phyloP scores from a whole-genome alignment of 768 basidiomycete genomes.

The Kwoniella sp. region DNA sequence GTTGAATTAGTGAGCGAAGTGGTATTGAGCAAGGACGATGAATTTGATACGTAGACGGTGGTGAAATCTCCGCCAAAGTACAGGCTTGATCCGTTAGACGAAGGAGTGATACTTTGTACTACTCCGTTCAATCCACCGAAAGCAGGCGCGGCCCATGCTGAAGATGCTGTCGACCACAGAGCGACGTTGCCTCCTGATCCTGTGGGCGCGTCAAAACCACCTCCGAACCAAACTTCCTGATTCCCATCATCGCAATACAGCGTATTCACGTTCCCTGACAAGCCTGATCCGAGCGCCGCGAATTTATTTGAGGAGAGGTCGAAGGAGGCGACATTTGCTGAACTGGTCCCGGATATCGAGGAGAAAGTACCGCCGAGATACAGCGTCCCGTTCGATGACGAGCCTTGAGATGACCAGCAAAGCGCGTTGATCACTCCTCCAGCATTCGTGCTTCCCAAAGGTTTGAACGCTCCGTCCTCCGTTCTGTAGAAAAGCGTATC shows the following conservation, averaged over 20 bases:
- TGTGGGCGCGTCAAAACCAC: slow-evolving; percentile 42
- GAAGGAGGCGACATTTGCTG: slow-evolving; percentile 78
- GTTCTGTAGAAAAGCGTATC: slow-evolving; percentile 69
- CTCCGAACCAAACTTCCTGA: slow-evolving; percentile 54
- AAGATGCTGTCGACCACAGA: slow-evolving; percentile 45
- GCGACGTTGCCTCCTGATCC: slow-evolving; percentile 52
- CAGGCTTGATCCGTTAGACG: slow-evolving; percentile 70
- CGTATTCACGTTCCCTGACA: slow-evolving; percentile 73
- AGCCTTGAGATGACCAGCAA: slow-evolving; percentile 58
- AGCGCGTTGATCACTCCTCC: slow-evolving; percentile 77
- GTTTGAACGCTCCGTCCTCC: slow-evolving; percentile 67
- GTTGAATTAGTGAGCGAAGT: slow-evolving; percentile 53
- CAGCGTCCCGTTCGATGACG: slow-evolving; percentile 61
- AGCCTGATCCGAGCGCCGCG: slow-evolving; percentile 58
- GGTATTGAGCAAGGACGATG: slow-evolving; percentile 61
- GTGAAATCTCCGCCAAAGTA: slow-evolving; percentile 89
- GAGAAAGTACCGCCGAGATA: slow-evolving; percentile 85
- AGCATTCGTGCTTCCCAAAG: slow-evolving; percentile 73
- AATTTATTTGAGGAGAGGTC: slow-evolving; percentile 30
- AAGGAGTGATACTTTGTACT: slow-evolving; percentile 76
- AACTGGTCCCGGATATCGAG: slow-evolving; percentile 65
- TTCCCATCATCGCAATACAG: slow-evolving; percentile 71
- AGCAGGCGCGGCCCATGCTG: slow-evolving; percentile 72
- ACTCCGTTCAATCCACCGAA: slow-evolving; percentile 80
- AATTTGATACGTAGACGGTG: slow-evolving; percentile 63